These are phyloP conservation scores for Botrytis elliptica DNA, from an alignment of 2,329 filamentous ascomycete species.

Conservation along the genomic window DNA sequence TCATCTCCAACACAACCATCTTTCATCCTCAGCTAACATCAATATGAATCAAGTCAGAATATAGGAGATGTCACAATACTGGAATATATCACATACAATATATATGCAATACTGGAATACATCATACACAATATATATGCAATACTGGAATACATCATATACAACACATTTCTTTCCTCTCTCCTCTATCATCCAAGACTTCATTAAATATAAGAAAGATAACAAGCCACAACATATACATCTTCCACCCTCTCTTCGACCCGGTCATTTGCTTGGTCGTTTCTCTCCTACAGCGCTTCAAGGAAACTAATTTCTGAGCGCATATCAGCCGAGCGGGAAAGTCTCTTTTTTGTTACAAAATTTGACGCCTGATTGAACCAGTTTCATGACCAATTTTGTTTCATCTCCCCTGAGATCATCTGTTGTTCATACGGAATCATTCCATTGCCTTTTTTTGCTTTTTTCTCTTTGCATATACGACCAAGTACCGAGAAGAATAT, in stretches of 20 bases:
- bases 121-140: background rate
- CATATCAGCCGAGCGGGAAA: slow-evolving; percentile 10
- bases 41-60: background rate
- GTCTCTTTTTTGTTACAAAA: background rate
- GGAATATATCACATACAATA: background rate
- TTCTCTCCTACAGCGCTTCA: background rate
- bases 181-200: background rate
- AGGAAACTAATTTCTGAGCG: background rate
- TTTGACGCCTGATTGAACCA: background rate
- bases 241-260: background rate
- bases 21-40: background rate
- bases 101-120: no score
- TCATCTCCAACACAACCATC: background rate
- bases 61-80: background rate
- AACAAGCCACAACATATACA: background rate
- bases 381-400: background rate
- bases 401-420: background rate
- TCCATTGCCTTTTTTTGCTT: background rate
- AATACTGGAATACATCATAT: background rate
- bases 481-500: background rate
- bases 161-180: background rate
- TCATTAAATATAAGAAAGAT: background rate
- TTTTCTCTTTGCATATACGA: background rate
- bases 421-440: background rate
- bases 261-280: background rate